phyloP scores from a whole-genome alignment of 2,329 filamentous ascomycete genomes.

The Ophiocordyceps camponoti-floridani region DNA sequence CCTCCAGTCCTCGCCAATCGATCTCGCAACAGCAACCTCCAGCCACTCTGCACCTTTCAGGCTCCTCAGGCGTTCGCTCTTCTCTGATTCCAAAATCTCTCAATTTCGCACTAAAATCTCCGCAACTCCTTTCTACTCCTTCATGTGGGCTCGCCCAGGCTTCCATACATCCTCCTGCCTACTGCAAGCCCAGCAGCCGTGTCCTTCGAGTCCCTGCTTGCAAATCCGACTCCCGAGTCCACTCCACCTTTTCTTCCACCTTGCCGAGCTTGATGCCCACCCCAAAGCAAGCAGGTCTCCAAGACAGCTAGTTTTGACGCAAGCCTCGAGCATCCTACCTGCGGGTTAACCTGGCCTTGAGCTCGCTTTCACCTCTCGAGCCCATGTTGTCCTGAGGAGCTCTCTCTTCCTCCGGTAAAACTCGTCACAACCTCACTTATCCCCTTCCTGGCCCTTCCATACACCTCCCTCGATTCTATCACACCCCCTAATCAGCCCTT shows the following conservation, averaged over 20 bases:
- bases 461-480: too few relatives aligned
- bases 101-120: neutral
- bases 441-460: neutral
- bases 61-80: neutral
- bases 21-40: neutral
- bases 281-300: neutral
- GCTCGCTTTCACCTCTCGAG: neutral
- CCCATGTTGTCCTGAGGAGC: neutral
- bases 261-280: neutral
- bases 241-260: neutral
- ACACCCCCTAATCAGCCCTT: too few relatives aligned
- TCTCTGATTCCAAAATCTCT: neutral
- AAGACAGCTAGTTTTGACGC: neutral
- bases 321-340: neutral
- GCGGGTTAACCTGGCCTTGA: neutral
- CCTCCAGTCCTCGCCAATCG: neutral
- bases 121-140: neutral
- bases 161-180: neutral
- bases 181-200: neutral
- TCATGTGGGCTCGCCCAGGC: neutral
- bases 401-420: neutral
- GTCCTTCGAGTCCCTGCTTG: neutral
- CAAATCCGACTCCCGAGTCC: neutral
- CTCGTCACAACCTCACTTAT: neutral
- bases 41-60: neutral